Evolutionary conservation across 2,329 filamentous ascomycete species (phyloP).

Genomic region (Fusarium aywerte): DNA sequence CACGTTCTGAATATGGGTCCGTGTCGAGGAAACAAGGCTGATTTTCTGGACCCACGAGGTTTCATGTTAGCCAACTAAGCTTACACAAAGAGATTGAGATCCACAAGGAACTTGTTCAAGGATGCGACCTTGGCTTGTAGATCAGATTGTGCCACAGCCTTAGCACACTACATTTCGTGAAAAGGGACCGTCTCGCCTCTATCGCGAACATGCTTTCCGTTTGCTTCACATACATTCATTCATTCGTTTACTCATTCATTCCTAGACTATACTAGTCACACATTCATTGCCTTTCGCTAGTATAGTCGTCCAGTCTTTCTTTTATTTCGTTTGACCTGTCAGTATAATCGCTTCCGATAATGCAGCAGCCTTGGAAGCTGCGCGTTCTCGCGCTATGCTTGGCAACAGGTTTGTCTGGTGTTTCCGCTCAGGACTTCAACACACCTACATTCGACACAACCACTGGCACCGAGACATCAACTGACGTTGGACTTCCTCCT

Average conservation of each 20-base stretch:
- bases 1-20: neutral
- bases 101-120: neutral
- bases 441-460: neutral
- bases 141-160: neutral
- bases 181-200: conserved; percentile 2
- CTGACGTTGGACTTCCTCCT: rapidly evolving
- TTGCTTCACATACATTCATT: neutral
- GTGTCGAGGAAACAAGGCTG: neutral
- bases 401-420: neutral
- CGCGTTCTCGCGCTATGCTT: conserved; percentile 18
- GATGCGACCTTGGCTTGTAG: neutral
- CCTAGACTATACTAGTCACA: neutral
- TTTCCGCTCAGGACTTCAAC: neutral
- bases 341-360: neutral
- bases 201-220: neutral
- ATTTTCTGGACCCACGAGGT: neutral
- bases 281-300: neutral
- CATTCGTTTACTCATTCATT: neutral
- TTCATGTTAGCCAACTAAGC: conserved; percentile 9
- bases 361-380: conserved; percentile 15
- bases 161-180: neutral
- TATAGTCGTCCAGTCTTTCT: neutral
- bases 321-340: neutral
- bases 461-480: neutral
- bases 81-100: neutral